A percentile compares a stretch with the other conserved stretches of the same genome.
These are phyloP conservation scores for Sugiyamaella japonica DNA, from an alignment of 1,139 yeast species.

Conservation along the genomic window DNA sequence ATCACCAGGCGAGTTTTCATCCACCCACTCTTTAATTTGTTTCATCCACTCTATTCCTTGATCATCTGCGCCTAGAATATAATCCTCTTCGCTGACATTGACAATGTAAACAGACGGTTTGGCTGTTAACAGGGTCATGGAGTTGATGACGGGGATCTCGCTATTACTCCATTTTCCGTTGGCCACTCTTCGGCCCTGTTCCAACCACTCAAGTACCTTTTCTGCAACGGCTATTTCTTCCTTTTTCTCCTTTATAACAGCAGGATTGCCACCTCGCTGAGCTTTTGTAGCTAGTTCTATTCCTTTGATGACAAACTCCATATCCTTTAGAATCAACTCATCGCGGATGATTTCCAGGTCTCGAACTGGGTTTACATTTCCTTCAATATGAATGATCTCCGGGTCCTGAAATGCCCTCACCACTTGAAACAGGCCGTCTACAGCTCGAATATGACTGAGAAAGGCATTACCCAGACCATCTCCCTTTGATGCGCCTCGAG, in stretches of 20 bases:
- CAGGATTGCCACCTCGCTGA: constrained; percentile 36
- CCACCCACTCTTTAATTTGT: constrained; percentile 87
- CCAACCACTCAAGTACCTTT: constrained; percentile 69
- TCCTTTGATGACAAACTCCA: constrained; percentile 85
- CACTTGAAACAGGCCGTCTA: constrained; percentile 93
- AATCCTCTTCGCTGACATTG: constrained; percentile 88
- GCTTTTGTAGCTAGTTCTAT: constrained; percentile 62
- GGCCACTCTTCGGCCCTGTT: constrained; percentile 81
- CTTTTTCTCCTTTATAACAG: constrained; percentile 62
- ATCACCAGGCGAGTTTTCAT: constrained; percentile 81
- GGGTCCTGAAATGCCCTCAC: constrained; percentile 95
- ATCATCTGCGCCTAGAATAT: constrained; percentile 50
- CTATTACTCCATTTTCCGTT: constrained; percentile 94
- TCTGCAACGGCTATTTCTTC: constrained; percentile 79
- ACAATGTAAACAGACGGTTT: constrained; percentile 90
- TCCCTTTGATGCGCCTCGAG: constrained; percentile 93
- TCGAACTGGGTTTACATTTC: constrained; percentile 88
- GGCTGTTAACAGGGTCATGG: constrained; percentile 80
- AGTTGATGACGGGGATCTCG: constrained; percentile 87
- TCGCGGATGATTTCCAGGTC: constrained; percentile 85
- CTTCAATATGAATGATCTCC: constrained; percentile 91
- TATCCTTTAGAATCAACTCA: constrained; percentile 89
- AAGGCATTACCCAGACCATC: constrained; percentile 97
- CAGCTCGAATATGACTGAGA: constrained; percentile 92
- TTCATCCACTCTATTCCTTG: constrained; percentile 22